A percentile compares a stretch with the other conserved stretches of the same genome.
These are phyloP conservation scores for Areca catechu DNA, from an alignment of 176 grass and related monocot species.

Conservation along the genomic window DNA sequence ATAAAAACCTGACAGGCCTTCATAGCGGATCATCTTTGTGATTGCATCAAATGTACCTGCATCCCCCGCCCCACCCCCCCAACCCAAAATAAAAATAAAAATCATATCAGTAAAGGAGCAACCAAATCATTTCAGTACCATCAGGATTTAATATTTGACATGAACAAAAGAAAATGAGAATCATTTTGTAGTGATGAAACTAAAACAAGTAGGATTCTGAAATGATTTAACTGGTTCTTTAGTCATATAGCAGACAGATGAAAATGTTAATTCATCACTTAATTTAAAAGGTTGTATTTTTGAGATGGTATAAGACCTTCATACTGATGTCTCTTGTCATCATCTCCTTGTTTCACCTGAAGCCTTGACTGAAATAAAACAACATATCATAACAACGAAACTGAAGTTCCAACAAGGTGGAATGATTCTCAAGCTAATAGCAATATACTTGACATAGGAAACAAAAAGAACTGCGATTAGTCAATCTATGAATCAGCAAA, in stretches of 20 bases:
- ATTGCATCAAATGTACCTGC: conserved; percentile 87
- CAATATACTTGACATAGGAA: too few relatives aligned
- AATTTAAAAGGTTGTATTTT: neutral
- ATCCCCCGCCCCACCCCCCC: neutral
- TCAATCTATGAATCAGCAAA: neutral
- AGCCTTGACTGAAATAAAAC: conserved; percentile 58
- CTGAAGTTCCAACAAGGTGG: neutral
- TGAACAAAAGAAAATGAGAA: too few relatives aligned
- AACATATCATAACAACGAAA: neutral
- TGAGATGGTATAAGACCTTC: conserved; percentile 22
- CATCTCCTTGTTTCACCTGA: conserved; percentile 53
- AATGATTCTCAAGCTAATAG: neutral
- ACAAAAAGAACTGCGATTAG: too few relatives aligned
- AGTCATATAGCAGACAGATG: too few relatives aligned
- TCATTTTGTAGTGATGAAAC: neutral
- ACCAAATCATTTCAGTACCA: neutral
- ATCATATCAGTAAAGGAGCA: neutral
- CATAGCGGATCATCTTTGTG: conserved; percentile 63
- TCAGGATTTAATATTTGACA: neutral
- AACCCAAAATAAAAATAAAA: neutral
- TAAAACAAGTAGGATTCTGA: neutral
- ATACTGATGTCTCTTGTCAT: conserved; percentile 65
- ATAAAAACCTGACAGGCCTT: conserved; percentile 63
- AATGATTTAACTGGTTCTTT: too few relatives aligned
- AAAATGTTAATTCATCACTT: too few relatives aligned